These are phyloP conservation scores for Fusarium nodosum DNA, from an alignment of 2,329 filamentous ascomycete genomes.

Conservation along the genomic window DNA sequence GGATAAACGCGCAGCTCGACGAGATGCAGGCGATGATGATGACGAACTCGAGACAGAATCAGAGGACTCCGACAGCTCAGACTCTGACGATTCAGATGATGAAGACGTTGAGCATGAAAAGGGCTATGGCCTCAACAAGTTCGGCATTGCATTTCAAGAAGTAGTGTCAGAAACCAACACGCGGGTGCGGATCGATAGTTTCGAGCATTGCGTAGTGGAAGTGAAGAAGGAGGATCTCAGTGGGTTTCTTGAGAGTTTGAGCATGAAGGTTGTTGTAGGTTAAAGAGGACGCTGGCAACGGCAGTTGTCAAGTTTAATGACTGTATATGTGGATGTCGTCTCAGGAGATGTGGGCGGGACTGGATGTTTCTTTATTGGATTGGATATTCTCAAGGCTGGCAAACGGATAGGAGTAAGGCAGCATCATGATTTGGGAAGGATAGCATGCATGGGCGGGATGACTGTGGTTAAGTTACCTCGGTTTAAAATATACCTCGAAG, in stretches of 20 bases:
- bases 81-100: conserved; percentile 65
- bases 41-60: conserved; percentile 64
- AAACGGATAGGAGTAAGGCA: conserved; percentile 34
- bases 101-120: conserved; percentile 67
- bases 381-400: conserved; percentile 23
- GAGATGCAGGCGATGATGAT: conserved; percentile 61
- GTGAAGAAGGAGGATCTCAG: conserved; percentile 96
- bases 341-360: conserved; percentile 17
- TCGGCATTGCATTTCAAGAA: conserved; percentile 95
- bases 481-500: conserved; percentile 18
- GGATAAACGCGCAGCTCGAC: conserved; percentile 72
- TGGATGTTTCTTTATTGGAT: conserved; percentile 22
- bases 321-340: conserved; percentile 19
- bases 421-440: conserved; percentile 39
- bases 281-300: conserved; percentile 49
- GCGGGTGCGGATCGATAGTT: conserved; percentile 91
- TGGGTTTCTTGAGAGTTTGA: conserved; percentile 91
- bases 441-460: conserved; percentile 39
- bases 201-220: conserved; percentile 97
- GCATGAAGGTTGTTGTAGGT: conserved; percentile 87
- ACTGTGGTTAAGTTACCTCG: conserved; percentile 43
- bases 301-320: conserved; percentile 16
- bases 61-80: conserved; percentile 58
- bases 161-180: conserved; percentile 93
- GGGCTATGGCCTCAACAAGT: conserved; percentile 85